Base-by-base conservation (phyloP, 2,329 filamentous ascomycete genomes). In the Fusarium globosum region DNA sequence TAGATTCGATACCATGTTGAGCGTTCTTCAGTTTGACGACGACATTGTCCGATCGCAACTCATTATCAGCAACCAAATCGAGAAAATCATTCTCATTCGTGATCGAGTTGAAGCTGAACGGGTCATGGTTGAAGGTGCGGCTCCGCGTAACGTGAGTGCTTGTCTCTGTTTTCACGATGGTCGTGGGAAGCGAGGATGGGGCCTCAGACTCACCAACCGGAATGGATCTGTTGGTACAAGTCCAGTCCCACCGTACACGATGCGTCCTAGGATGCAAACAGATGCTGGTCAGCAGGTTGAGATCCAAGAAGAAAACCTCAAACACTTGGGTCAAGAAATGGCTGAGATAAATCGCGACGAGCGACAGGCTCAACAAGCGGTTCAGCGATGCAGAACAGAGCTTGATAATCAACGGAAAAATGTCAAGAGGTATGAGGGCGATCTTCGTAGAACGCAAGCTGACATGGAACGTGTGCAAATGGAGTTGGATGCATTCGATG, bases 11-110 rank as follows among this genome's bases (percentile, higher is more conserved):
- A 99, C 96, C 0, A 91, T 96, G 70, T 84, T 98, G 51, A 89
- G 94, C 57, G 90, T 94, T 3, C 86, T 99, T 59, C 92, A 94
- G 81, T 93, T 98, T 70, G 93, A 96, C 69, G 90, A 96, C 74
- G 89, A 93, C 26, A 83, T 93, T 48, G 92, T 98, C 26, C 91
- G 91, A 56, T 93, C 94, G 69, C 92, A 95, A 67, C 85, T 98
- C 52, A 92, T 99, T 77, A 96, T 98, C 80, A 92, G 91, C 70
- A 88, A 94, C 75, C 83, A 85, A 12, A 94, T 98, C 59, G 96
- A 99, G 70, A 95, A 98, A 80, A 90, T 92, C 13, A 89, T 97
- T 11, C 86, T 99, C 2, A 90, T 98, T 61, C 86, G 91, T 62
- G 86, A 92, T 36, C 86, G 93, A 35, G 81, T 86, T 3, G 88